phyloP scores from a whole-genome alignment of 331 rosid genomes.

The Quercus phellos region DNA sequence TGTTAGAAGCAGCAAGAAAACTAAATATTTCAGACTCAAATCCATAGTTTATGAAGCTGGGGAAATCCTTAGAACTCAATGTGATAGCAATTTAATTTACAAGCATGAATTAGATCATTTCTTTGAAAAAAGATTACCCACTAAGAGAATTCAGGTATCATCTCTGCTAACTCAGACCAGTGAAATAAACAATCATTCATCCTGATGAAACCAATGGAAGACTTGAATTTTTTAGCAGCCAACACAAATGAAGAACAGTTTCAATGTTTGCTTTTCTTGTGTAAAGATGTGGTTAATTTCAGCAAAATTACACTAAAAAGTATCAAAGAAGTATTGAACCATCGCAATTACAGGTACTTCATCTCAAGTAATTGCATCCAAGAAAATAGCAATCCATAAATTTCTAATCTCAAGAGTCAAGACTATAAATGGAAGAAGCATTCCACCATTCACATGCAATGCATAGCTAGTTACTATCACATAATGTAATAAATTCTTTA shows the following conservation, averaged over 20 bases:
- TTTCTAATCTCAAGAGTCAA: neutral
- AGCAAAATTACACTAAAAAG: neutral
- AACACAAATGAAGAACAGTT: neutral
- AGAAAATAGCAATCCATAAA: neutral
- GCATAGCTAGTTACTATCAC: neutral
- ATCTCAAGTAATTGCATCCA: neutral
- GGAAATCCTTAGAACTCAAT: neutral
- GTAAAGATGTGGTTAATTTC: neutral
- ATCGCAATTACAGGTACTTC: neutral
- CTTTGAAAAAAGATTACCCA: neutral
- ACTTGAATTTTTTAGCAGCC: neutral
- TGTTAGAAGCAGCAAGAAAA: conserved; percentile 7
- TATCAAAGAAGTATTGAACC: neutral
- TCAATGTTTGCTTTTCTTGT: neutral
- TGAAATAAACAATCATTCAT: neutral
- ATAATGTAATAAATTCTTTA: neutral
- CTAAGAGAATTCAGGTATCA: neutral
- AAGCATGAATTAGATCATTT: neutral
- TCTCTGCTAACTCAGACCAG: neutral
- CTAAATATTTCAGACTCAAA: neutral
- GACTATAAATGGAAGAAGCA: neutral
- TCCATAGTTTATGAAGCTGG: neutral
- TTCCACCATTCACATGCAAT: neutral
- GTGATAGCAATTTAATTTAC: neutral
- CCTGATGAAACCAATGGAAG: neutral